These are phyloP conservation scores for Alternaria arborescens DNA, from an alignment of 2,329 filamentous ascomycete genomes.

Conservation along the genomic window DNA sequence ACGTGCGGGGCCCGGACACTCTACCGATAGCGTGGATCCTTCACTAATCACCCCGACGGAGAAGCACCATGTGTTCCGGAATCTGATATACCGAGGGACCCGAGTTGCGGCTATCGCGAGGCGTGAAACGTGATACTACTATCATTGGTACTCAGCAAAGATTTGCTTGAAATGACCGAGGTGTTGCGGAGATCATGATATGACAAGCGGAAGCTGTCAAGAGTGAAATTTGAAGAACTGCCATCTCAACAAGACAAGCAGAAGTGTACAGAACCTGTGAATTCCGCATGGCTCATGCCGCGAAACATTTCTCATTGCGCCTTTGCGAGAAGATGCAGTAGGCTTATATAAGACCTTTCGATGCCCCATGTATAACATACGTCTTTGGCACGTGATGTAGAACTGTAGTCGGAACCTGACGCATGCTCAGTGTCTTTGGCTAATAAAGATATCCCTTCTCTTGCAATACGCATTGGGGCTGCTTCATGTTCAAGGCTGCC, in stretches of 20 bases:
- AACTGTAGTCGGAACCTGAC: not conserved
- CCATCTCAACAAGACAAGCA: not conserved
- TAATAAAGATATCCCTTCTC: slow-evolving; percentile 16
- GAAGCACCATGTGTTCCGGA: not conserved
- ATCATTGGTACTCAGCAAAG: not conserved
- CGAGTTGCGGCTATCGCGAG: not conserved
- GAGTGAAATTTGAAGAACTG: not conserved
- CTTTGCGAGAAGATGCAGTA: not conserved
- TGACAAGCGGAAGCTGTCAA: not conserved
- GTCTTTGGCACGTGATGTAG: not conserved
- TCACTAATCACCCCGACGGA: not conserved
- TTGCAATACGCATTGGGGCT: slow-evolving; percentile 15
- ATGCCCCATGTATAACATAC: slow-evolving; percentile 16
- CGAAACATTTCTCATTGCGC: not conserved
- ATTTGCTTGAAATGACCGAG: not conserved
- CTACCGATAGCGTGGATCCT: not conserved
- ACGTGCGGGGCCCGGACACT: slow-evolving; percentile 3
- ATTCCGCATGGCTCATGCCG: not conserved
- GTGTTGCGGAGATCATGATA: not conserved
- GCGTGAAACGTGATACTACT: not conserved
- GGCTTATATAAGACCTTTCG: not conserved
- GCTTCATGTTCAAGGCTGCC: slow-evolving; percentile 56
- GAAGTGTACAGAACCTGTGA: not conserved
- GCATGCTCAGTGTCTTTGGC: not conserved
- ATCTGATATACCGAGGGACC: not conserved